Evolutionary conservation across 345 rosid species (phyloP).

Genomic region (Euphorbia tirucalli): DNA sequence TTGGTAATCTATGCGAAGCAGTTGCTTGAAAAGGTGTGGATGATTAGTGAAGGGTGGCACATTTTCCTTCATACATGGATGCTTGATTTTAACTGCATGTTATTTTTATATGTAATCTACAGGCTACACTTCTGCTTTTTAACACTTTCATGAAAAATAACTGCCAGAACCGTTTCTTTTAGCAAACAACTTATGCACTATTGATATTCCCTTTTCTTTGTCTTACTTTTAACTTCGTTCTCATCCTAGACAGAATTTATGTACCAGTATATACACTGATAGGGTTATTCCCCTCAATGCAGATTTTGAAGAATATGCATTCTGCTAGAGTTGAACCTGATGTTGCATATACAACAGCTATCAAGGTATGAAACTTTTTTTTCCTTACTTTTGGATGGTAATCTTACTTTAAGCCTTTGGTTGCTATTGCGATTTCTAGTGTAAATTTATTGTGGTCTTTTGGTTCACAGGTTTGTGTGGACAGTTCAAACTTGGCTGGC

Average conservation of each 20-base stretch:
- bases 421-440: too few species aligned
- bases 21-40: too few species aligned
- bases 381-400: not conserved
- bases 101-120: too few species aligned
- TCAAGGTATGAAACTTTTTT: slow-evolving; percentile 58
- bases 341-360: slow-evolving; percentile 83
- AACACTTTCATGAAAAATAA: not conserved
- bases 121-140: not conserved
- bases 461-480: slow-evolving; percentile 65
- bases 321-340: slow-evolving; percentile 69
- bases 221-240: not conserved
- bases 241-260: not conserved
- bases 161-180: not conserved
- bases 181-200: not conserved
- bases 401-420: too few species aligned
- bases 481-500: slow-evolving; percentile 60
- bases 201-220: too few species aligned
- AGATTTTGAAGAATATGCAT: slow-evolving; percentile 82
- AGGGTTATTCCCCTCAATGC: slow-evolving; percentile 39
- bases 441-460: slow-evolving; percentile 11
- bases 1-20: too few species aligned
- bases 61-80: too few species aligned
- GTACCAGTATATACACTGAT: too few species aligned
- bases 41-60: too few species aligned
- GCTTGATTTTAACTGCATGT: too few species aligned